Evolutionary conservation across 805 yeast species (phyloP), one percentile per base, ranked within the genome.

Genomic region (Saccharomycopsis vini): DNA sequence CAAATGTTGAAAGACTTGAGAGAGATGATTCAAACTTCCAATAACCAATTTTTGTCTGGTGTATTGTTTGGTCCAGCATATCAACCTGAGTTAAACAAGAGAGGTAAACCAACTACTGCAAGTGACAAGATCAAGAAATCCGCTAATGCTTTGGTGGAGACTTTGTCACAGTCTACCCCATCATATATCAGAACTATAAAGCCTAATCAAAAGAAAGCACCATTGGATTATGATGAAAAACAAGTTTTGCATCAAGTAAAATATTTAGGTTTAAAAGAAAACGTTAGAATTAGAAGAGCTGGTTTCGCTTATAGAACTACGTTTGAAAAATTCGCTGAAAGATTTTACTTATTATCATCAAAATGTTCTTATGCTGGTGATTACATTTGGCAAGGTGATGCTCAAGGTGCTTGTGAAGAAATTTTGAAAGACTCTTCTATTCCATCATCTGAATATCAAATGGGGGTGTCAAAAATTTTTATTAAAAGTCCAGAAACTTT

Each of bases 221-320:
- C 98, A 13, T 68, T 79, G 32, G 97, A 90, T 55, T 92, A 85
- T 60, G 95, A 89, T 57, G 79, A 78, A 45, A 77, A 75, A 44
- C 95, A 88, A 52, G 98, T 92, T 5, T 69, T 92, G 52, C 98
- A 92, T 62, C 98, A 92, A 67, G 81, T 92, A 53, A 92, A 92
- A 58, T 92, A 92, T 62, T 71, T 92, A 52, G 98, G 98, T 60
- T 69, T 92, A 62, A 92, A 92, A 58, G 98, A 92, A 62, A 92
- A 92, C 62, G 97, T 92, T 40, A 77, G 97, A 51, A 92, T 92
- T 53, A 79, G 98, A 71, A 82, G 98, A 69, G 97, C 98, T 0
- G 98, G 98, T 39, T 92, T 92, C 63, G 98, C 98, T 1, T 92
- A 89, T 58, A 81, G 98, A 64, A 95, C 94, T 52, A 85, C 96